A percentile compares a stretch with the other conserved stretches of the same genome.
Evolutionary conservation across 768 basidiomycete species (phyloP).

Genomic region (Lactarius trivialis): DNA sequence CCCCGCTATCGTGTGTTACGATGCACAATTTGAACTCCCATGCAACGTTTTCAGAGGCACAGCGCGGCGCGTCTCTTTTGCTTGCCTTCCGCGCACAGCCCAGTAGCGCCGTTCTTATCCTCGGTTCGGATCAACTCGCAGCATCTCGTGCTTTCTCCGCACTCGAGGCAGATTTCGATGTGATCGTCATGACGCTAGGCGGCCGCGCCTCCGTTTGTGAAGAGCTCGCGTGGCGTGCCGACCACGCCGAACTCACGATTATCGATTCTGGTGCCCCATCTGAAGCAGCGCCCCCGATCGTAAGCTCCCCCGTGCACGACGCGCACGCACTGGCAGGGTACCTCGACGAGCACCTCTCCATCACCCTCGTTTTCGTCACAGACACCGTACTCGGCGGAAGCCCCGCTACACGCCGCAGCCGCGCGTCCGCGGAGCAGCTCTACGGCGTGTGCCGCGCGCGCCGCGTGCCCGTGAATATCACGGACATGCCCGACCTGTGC

Average conservation of each 20-base stretch:
- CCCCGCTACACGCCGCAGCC: slow-evolving; percentile 36
- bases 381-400: slow-evolving; percentile 53
- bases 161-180: slow-evolving; percentile 70
- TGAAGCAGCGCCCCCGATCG: slow-evolving; percentile 31
- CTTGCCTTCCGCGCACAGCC: slow-evolving; percentile 55
- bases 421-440: slow-evolving; percentile 51
- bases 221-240: slow-evolving; percentile 61
- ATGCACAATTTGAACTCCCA: background rate
- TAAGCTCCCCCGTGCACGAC: slow-evolving; percentile 28
- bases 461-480: slow-evolving; percentile 75
- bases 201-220: slow-evolving; percentile 50
- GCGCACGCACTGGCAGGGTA: slow-evolving; percentile 43
- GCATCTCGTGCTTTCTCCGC: slow-evolving; percentile 79
- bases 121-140: slow-evolving; percentile 76
- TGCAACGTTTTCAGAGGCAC: slow-evolving; percentile 25
- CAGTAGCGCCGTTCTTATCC: slow-evolving; percentile 50
- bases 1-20: background rate
- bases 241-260: slow-evolving; percentile 49
- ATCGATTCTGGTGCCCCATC: slow-evolving; percentile 48
- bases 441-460: slow-evolving; percentile 46
- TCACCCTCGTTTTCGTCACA: slow-evolving; percentile 70
- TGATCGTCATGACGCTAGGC: slow-evolving; percentile 55
- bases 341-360: slow-evolving; percentile 31
- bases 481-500: slow-evolving; percentile 80
- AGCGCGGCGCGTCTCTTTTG: slow-evolving; percentile 65